Percentiles rank a stretch among this genome's conserved stretches.
phyloP scores from a whole-genome alignment of 768 basidiomycete species.

The Candolleomyces aberdarensis region DNA sequence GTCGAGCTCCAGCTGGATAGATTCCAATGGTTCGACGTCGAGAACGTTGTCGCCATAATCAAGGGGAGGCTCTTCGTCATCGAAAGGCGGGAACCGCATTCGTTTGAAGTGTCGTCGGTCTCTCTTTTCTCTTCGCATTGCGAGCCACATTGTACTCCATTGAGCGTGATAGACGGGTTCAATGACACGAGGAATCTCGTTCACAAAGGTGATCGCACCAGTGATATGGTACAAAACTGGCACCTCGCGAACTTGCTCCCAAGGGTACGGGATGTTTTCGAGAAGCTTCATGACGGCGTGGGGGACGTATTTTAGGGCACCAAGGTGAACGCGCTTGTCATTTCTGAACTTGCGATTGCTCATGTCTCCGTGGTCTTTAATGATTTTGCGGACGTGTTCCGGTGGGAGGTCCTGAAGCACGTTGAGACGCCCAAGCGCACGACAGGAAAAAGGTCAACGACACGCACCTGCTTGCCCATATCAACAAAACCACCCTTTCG shows the following conservation, averaged over 20 bases:
- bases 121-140: conserved; percentile 97
- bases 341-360: conserved; percentile 98
- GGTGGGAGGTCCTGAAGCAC: conserved; percentile 80
- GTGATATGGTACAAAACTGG: conserved; percentile 99
- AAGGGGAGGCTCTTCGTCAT: conserved; percentile 97
- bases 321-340: conserved; percentile 98
- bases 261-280: conserved; percentile 96
- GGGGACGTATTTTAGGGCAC: conserved; percentile 96
- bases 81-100: conserved; percentile 99
- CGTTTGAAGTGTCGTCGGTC: conserved; percentile 99
- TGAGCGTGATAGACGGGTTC: conserved; percentile 99
- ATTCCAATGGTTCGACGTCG: conserved; percentile 96
- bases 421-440: conserved; percentile 16
- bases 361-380: conserved; percentile 99
- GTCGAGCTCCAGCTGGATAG: conserved; percentile 95
- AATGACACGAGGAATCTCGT: conserved; percentile 94
- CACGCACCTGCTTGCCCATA: conserved; percentile 85
- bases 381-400: conserved; percentile 98
- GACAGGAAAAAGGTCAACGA: conserved; percentile 7
- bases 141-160: conserved; percentile 99
- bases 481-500: conserved; percentile 86
- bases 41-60: conserved; percentile 99
- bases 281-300: conserved; percentile 99
- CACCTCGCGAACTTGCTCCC: conserved; percentile 99
- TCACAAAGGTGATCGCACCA: conserved; percentile 99